These are phyloP conservation scores for Acmispon strigosus DNA, from an alignment of 306 rosid species.

Conservation along the genomic window DNA sequence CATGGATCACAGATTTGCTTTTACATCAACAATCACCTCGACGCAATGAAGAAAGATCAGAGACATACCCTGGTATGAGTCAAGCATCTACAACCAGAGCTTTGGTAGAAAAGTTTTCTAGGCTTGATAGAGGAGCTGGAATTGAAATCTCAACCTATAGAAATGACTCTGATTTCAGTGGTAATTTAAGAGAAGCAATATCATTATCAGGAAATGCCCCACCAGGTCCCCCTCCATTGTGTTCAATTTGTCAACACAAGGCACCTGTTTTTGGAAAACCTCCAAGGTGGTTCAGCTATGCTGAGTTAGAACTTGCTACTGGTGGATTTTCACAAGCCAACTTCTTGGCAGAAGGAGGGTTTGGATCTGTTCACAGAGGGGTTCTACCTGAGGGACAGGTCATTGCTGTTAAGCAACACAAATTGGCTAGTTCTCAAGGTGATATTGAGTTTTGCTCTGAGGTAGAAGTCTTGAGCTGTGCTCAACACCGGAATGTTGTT, in stretches of 20 bases:
- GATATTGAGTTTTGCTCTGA: conserved; percentile 94
- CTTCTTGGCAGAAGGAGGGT: conserved; percentile 99
- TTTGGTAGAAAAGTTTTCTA: conserved; percentile 50
- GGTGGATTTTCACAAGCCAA: conserved; percentile 95
- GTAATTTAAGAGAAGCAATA: conserved; percentile 83
- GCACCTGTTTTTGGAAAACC: conserved; percentile 98
- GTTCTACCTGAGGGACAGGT: conserved; percentile 92
- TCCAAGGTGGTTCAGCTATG: conserved; percentile 91
- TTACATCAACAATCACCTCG: conserved; percentile 50
- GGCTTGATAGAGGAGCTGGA: conserved; percentile 64
- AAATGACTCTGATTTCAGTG: conserved; percentile 55
- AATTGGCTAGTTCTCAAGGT: conserved; percentile 97
- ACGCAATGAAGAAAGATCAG: conserved; percentile 40
- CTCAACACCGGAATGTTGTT: conserved; percentile 96
- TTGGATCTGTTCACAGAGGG: conserved; percentile 96
- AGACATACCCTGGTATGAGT: conserved; percentile 37
- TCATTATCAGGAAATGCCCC: conserved; percentile 79
- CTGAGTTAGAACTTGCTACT: conserved; percentile 90
- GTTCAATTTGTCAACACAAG: conserved; percentile 98
- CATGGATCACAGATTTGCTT: conserved; percentile 71
- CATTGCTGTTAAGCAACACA: conserved; percentile 97
- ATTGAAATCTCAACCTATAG: conserved; percentile 47
- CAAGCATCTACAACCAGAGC: conserved; percentile 54
- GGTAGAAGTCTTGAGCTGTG: conserved; percentile 98
- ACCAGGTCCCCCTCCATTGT: conserved; percentile 89